phyloP scores from a whole-genome alignment of 2,329 filamentous ascomycete species.

The Xylaria hypoxylon region DNA sequence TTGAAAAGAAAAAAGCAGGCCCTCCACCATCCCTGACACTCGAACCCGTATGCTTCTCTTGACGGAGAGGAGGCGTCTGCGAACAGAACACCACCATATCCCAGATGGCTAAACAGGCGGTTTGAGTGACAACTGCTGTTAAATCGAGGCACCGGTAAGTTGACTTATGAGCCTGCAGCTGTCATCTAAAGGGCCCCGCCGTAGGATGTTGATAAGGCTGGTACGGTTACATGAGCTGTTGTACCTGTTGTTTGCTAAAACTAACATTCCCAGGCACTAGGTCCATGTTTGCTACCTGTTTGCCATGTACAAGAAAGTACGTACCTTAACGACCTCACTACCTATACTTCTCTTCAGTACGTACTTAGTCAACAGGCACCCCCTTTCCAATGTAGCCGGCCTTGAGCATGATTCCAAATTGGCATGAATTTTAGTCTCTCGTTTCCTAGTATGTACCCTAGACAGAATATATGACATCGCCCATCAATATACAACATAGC shows the following conservation, averaged over 20 bases:
- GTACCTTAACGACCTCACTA: not conserved
- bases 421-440: not conserved
- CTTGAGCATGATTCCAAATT: not conserved
- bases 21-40: constrained; percentile 7
- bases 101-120: constrained; percentile 3
- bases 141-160: not conserved
- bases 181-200: not conserved
- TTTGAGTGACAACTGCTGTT: constrained; percentile 1
- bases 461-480: not conserved
- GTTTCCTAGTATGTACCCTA: not conserved
- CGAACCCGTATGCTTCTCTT: constrained; percentile 14
- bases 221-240: not conserved
- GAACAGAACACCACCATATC: not conserved
- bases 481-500: constrained; percentile 12
- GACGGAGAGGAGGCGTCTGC: not conserved
- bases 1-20: not conserved
- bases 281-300: not conserved
- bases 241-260: not conserved
- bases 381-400: not conserved
- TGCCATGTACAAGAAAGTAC: not conserved
- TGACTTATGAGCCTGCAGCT: not conserved
- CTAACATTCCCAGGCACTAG: not conserved
- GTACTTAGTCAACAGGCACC: not conserved
- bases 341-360: not conserved
- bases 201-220: not conserved